phyloP scores from a whole-genome alignment of 768 basidiomycete species.

The Terana coerulea region DNA sequence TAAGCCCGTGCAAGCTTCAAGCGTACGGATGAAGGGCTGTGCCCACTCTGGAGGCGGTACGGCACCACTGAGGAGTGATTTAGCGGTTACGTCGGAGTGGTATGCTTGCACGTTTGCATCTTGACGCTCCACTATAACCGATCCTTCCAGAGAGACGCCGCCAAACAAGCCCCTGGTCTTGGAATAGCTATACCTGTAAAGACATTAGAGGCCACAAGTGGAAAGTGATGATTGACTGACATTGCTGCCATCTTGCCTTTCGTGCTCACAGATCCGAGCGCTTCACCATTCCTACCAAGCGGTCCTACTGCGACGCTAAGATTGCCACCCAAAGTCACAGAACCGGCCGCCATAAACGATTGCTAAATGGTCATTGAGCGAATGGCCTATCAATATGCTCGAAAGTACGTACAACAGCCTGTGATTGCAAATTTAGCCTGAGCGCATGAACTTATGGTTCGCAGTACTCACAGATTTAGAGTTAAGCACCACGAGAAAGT shows the following conservation, averaged over 20 bases:
- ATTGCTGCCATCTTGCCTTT: constrained; percentile 90
- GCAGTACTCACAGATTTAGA: constrained; percentile 58
- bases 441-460: too few species aligned
- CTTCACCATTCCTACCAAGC: constrained; percentile 93
- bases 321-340: constrained; percentile 86
- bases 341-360: constrained; percentile 94
- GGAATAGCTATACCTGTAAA: constrained; percentile 77
- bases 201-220: constrained; percentile 1
- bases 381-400: too few species aligned
- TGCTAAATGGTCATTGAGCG: constrained; percentile 34
- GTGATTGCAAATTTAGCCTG: too few species aligned
- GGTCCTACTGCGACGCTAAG: constrained; percentile 89
- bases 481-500: constrained; percentile 88
- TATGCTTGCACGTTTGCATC: constrained; percentile 91
- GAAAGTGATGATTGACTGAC: constrained; percentile 36
- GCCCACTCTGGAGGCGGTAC: constrained; percentile 81
- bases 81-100: constrained; percentile 63
- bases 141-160: constrained; percentile 84
- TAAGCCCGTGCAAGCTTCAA: constrained; percentile 69
- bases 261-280: constrained; percentile 74
- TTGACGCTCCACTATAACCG: constrained; percentile 89
- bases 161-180: constrained; percentile 94
- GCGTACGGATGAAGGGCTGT: constrained; percentile 61
- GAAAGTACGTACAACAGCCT: constrained; percentile 50
- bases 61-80: constrained; percentile 75